Conservation (phyloP, 2,329 filamentous ascomycete genomes). For the Nothopassalora personata region DNA sequence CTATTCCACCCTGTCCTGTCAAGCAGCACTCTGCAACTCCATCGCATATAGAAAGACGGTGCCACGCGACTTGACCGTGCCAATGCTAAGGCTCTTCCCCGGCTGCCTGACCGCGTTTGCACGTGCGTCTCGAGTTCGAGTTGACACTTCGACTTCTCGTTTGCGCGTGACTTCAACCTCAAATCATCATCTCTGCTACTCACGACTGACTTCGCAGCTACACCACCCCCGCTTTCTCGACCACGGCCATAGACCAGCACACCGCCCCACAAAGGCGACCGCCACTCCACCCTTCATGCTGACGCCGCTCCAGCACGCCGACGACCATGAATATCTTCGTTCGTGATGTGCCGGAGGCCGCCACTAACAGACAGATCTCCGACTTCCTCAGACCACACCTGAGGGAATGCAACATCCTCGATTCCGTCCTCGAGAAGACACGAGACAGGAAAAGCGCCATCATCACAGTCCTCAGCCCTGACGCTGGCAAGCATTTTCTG, state of each 20-base stretch:
- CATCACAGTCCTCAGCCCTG: conserved; percentile 42
- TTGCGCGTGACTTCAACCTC: neutral
- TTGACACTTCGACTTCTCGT: neutral
- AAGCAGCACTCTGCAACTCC: too few relatives aligned
- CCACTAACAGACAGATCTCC: conserved; percentile 40
- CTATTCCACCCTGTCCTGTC: too few relatives aligned
- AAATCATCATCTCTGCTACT: neutral
- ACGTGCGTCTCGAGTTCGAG: neutral
- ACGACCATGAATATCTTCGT: conserved; percentile 44
- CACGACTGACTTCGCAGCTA: neutral
- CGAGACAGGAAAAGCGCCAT: conserved; percentile 38
- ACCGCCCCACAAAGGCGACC: too few relatives aligned
- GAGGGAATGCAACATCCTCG: conserved; percentile 35
- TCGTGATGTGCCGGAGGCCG: conserved; percentile 37
- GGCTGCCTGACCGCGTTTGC: neutral
- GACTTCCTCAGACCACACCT: conserved; percentile 39
- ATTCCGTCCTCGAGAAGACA: conserved; percentile 43
- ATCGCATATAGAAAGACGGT: too few relatives aligned
- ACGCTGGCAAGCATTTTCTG: conserved; percentile 43
- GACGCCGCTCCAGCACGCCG: neutral
- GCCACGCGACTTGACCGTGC: neutral
- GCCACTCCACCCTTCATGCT: too few relatives aligned
- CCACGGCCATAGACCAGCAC: too few relatives aligned
- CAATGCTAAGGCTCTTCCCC: neutral
- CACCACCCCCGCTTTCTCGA: too few relatives aligned